Base-by-base conservation (phyloP, 2,329 filamentous ascomycete species). In the Metarhizium guizhouense region DNA sequence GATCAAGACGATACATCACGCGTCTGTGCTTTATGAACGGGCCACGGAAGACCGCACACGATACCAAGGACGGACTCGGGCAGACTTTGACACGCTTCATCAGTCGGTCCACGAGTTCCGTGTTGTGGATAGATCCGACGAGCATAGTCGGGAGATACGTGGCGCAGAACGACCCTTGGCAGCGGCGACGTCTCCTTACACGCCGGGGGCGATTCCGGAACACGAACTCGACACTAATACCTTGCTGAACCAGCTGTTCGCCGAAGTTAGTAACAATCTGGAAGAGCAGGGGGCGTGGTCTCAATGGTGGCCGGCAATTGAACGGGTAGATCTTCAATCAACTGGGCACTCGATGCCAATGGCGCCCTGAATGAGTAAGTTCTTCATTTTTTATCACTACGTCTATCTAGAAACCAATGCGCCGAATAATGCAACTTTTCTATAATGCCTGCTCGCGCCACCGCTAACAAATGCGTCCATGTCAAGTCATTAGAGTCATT, bases 31-130 rank as follows among this genome's bases (percentile, higher is more conserved):
- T n/a, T 67, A 67, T 40, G 59, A 62, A 20, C 55, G 64, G 6
- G 63, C 64, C 0, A 59, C 60, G 0, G 61, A 62, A 6, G 59
- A 67, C 18, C 50, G 56, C 2, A 51, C 54, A 2, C 56, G 59
- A 1, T 68, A 67, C 36, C 60, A 60, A 1, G 66, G 66, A 2
- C 58, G 63, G 10, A 65, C 61, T 2, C 59, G 66, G 3, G 60
- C 60, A 18, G 65, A 68, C 51, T 69, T 68, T 53, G 63, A 64
- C 29, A 59, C 61, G 7, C 56, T 69, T 1, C 67, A 68, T 42
- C 66, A 67, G 38, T 68, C 64, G 3, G 60, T 68, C 1, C 64
- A 68, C 25, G 67, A 68, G 47, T 68, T 68, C 43, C 63, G 66
- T 3, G 61, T 63, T 6, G 59, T 69, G 1, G 66, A 68, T 38